Evolutionary conservation across 192 early-diverging fungal genomes (phyloP), one percentile per base, ranked within the genome.

Genomic region (Coemansia sp.): DNA sequence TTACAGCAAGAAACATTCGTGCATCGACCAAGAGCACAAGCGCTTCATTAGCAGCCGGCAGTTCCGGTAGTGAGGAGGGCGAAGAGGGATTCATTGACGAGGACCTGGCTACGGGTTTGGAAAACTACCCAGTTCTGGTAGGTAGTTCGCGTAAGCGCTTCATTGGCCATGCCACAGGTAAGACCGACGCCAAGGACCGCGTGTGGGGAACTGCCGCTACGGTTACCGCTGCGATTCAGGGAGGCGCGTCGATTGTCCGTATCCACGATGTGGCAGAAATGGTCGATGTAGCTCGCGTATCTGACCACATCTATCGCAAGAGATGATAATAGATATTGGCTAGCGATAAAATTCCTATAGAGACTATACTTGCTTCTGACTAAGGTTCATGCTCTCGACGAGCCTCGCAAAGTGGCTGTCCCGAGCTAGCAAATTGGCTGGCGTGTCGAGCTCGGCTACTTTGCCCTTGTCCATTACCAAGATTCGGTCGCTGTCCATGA

Each of bases 191-290:
- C 9, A 82, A 88, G 37, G 83, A 89, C 45, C 88, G 96, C 11
- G 83, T 86, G 0, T 96, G 85, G 83, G 96, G 94, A 28, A 98
- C 95, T 0, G 95, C 96, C 0, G 96, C 92, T 38, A 93, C 94
- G 0, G 87, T 92, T 59, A 84, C 91, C 3, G 92, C 92, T 8
- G 87, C 88, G 33, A 80, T 98, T 36, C 88, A 91, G 35, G 91
- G 87, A 12, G 94, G 91, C 21, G 93, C 93, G 0, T 76, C 83
- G 42, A 89, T 99, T 56, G 69, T 99, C 14, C 81, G 97, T 34
- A 94, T 99, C 1, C 97, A 99, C 81, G 96, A 99, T 78, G 91
- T 99, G 10, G 85, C 86, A 26, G 95, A 97, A 65, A 99, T 96
- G 91, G 68, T 82, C 31, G 93, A 98, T 65, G 95, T 97, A 0